A percentile compares a stretch with the other conserved stretches of the same genome.
phyloP scores from a whole-genome alignment of 768 basidiomycete species.

The Tephrocybe rancida region DNA sequence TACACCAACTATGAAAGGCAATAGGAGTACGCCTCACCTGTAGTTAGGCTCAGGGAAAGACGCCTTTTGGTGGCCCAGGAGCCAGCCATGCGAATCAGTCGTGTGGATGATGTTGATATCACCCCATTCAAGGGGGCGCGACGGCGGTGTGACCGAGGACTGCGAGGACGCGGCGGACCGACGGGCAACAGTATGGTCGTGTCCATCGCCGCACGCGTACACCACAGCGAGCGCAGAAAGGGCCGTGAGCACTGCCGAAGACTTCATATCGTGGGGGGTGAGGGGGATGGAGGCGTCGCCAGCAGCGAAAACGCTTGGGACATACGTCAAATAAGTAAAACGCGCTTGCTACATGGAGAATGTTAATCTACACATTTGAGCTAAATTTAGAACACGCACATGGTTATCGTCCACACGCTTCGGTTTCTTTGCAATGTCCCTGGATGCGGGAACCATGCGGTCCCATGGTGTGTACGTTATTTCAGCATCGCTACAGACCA shows the following conservation, averaged over 20 bases:
- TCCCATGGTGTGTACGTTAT: background rate
- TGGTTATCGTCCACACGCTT: background rate
- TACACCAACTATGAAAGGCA: background rate
- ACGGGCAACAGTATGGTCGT: slow-evolving; percentile 28
- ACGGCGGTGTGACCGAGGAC: slow-evolving; percentile 57
- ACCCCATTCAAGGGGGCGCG: slow-evolving; percentile 77
- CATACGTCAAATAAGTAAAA: background rate
- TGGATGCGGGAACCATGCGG: too few species aligned
- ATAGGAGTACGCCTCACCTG: slow-evolving; percentile 36
- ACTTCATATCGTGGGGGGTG: slow-evolving; percentile 3
- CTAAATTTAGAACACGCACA: background rate
- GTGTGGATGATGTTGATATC: slow-evolving; percentile 88
- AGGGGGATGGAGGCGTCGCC: background rate
- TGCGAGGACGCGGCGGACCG: slow-evolving; percentile 39
- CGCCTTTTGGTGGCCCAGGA: slow-evolving; percentile 81
- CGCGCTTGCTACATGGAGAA: too few species aligned
- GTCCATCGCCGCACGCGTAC: slow-evolving; percentile 11
- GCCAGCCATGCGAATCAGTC: slow-evolving; percentile 74
- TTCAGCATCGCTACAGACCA: background rate
- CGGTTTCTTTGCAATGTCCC: background rate
- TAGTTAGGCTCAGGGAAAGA: slow-evolving; percentile 79
- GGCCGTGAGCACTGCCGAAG: background rate
- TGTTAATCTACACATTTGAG: background rate
- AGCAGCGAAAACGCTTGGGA: background rate
- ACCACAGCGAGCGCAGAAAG: slow-evolving; percentile 7